phyloP scores from a whole-genome alignment of 306 rosid species.

The Heteromeles arbutifolia region DNA sequence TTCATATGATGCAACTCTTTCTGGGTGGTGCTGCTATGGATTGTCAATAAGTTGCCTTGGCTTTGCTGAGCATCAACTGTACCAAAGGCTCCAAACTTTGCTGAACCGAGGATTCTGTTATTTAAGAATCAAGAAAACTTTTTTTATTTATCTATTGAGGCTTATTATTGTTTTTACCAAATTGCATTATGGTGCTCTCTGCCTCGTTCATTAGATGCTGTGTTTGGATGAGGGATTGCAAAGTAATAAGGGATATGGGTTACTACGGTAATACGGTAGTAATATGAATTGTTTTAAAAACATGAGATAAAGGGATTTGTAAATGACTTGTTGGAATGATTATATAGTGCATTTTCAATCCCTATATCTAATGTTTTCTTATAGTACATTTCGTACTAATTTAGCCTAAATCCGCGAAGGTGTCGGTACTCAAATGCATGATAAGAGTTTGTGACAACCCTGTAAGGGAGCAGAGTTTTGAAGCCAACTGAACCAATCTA shows the following conservation, averaged over 20 bases:
- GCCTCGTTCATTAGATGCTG: background rate
- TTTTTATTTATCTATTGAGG: background rate
- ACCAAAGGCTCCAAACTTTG: conserved; percentile 10
- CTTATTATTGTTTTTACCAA: background rate
- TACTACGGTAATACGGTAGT: too few species aligned
- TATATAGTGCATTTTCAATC: too few species aligned
- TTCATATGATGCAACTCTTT: conserved; percentile 20
- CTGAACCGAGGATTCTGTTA: conserved; percentile 17
- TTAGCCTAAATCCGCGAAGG: too few species aligned
- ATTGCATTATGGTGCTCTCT: background rate
- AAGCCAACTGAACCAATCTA: background rate
- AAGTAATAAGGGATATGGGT: background rate
- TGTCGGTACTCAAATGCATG: too few species aligned
- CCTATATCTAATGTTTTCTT: too few species aligned
- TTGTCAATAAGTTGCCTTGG: conserved; percentile 37
- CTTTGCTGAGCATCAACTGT: conserved; percentile 21
- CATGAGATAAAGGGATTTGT: too few species aligned
- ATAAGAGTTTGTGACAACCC: too few species aligned
- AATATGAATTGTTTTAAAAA: too few species aligned
- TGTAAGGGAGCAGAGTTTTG: background rate
- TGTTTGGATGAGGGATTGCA: background rate
- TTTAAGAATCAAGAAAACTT: background rate
- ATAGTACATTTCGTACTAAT: too few species aligned
- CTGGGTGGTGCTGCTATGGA: conserved; percentile 27
- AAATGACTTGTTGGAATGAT: too few species aligned